Percentiles rank a stretch among this genome's conserved stretches.
These are phyloP conservation scores for Candida insectorum DNA, from an alignment of 805 yeast species.

Conservation along the genomic window DNA sequence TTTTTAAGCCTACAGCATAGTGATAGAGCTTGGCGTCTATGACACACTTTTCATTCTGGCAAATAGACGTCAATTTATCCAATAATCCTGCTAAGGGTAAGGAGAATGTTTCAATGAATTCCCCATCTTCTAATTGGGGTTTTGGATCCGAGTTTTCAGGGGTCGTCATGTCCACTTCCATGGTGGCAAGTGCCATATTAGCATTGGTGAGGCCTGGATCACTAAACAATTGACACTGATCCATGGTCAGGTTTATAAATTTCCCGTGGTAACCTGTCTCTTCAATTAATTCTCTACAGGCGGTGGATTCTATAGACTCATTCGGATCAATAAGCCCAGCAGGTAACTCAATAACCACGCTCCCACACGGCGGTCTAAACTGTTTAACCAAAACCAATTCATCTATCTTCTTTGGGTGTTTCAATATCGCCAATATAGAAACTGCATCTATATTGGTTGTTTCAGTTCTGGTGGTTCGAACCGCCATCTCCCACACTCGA, in stretches of 20 bases:
- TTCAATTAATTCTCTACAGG: constrained; percentile 81
- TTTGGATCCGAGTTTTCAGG: constrained; percentile 65
- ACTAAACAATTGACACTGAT: constrained; percentile 46
- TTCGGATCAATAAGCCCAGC: constrained; percentile 91
- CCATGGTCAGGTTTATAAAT: constrained; percentile 30
- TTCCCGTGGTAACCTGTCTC: constrained; percentile 90
- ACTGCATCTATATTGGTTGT: constrained; percentile 77
- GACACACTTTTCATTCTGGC: constrained; percentile 58
- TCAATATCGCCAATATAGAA: constrained; percentile 75
- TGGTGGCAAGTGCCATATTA: constrained; percentile 73
- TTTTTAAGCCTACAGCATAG: constrained; percentile 73
- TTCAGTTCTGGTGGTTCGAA: constrained; percentile 67
- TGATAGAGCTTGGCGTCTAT: constrained; percentile 87
- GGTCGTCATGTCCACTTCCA: constrained; percentile 67
- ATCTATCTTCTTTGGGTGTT: constrained; percentile 37
- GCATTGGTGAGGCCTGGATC: constrained; percentile 92
- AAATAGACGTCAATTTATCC: constrained; percentile 48
- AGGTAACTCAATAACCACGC: constrained; percentile 89
- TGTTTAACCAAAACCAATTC: constrained; percentile 73
- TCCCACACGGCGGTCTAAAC: constrained; percentile 88
- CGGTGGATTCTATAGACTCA: constrained; percentile 75
- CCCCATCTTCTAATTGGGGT: constrained; percentile 82
- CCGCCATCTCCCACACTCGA: constrained; percentile 90
- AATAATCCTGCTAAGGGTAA: constrained; percentile 62
- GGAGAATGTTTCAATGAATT: constrained; percentile 85